Conservation (phyloP, 306 rosid species). For the Vigna trinervia region DNA sequence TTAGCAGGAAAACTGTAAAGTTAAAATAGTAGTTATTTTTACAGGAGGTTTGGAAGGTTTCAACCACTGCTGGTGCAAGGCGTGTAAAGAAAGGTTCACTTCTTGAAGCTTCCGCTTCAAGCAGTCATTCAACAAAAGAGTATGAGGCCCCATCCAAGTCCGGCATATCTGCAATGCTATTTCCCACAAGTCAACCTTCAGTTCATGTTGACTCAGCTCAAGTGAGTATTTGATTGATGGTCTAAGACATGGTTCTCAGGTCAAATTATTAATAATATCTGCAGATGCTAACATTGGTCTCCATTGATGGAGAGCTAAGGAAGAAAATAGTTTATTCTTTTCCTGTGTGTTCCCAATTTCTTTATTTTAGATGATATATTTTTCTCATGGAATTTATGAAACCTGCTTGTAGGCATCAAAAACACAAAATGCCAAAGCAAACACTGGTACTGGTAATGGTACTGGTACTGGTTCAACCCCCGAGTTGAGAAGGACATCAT, state of each 20-base stretch:
- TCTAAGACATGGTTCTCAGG: conserved; percentile 41
- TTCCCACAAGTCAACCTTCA: conserved; percentile 63
- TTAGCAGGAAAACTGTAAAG: not conserved
- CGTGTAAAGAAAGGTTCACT: conserved; percentile 81
- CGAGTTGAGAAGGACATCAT: conserved; percentile 86
- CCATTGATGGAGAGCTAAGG: conserved; percentile 39
- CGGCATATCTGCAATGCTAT: conserved; percentile 54
- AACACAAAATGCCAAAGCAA: conserved; percentile 57
- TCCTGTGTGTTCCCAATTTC: not conserved
- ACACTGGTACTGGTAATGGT: conserved; percentile 33
- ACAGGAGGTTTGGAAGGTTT: conserved; percentile 99
- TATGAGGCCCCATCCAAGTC: conserved; percentile 68
- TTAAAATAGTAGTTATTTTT: conserved; percentile 40
- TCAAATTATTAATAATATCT: conserved; percentile 29
- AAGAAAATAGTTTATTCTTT: conserved; percentile 12
- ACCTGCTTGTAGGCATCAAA: conserved; percentile 70
- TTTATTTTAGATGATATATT: conserved; percentile 30
- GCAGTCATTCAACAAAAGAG: conserved; percentile 71
- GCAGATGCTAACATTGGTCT: conserved; percentile 25
- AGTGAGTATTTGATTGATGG: conserved; percentile 60
- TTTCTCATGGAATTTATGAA: conserved; percentile 40
- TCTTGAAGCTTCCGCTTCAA: conserved; percentile 70
- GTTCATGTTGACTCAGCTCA: conserved; percentile 62
- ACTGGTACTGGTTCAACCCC: conserved; percentile 50
- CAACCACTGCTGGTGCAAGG: conserved; percentile 93